Conservation (phyloP, 2,329 filamentous ascomycete species). For the Leptographium lundbergii region DNA sequence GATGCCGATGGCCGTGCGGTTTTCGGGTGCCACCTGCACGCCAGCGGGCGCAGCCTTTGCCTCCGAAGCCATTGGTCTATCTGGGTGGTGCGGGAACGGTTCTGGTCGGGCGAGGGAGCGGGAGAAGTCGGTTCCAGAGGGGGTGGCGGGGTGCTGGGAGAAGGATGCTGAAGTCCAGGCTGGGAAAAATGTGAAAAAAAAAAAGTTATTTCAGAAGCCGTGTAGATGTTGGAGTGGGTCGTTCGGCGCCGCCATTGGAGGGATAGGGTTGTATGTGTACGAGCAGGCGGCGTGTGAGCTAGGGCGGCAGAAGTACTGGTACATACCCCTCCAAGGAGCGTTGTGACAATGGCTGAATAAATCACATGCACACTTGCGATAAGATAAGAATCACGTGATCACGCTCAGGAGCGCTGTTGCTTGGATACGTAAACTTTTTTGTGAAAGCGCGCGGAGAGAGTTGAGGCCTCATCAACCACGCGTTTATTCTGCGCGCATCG, state of each 20-base stretch:
- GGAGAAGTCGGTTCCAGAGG: not conserved
- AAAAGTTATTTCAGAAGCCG: not conserved
- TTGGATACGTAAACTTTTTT: not conserved
- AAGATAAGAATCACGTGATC: not conserved
- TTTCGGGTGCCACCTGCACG: slow-evolving; percentile 30
- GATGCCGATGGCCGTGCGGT: slow-evolving; percentile 75
- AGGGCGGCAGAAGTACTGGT: too few relatives aligned
- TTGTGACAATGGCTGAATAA: too few relatives aligned
- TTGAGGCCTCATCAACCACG: not conserved
- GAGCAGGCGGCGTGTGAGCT: too few relatives aligned
- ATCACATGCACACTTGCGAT: too few relatives aligned
- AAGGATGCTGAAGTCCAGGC: not conserved
- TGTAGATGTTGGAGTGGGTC: not conserved
- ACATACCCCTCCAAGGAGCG: too few relatives aligned
- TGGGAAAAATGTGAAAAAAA: not conserved
- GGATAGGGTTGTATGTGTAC: not conserved
- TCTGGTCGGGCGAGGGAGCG: not conserved
- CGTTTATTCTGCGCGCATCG: not conserved
- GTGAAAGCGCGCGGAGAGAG: too few relatives aligned
- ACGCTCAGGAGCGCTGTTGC: not conserved
- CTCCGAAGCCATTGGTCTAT: slow-evolving; percentile 7
- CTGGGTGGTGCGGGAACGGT: not conserved
- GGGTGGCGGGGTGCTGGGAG: not conserved
- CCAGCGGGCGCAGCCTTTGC: not conserved
- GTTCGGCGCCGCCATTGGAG: not conserved